A percentile compares a stretch with the other conserved stretches of the same genome.
phyloP scores from a whole-genome alignment of 257 asterid species.

The Solanum peruvianum region DNA sequence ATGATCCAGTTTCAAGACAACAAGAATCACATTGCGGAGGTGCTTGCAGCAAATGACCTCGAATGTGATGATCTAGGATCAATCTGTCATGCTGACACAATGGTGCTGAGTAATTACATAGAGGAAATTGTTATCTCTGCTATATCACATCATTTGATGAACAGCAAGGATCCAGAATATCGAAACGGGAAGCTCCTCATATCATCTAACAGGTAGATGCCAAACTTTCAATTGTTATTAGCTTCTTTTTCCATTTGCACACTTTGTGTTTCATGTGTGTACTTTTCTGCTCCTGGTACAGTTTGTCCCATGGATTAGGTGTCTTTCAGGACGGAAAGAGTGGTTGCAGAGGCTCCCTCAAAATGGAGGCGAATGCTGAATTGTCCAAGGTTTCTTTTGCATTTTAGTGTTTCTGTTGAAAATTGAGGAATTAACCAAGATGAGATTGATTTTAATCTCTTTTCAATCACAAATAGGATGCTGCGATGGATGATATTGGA shows the following conservation, averaged over 20 bases:
- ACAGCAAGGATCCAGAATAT: slow-evolving; percentile 66
- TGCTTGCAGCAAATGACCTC: slow-evolving; percentile 87
- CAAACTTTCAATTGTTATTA: background rate
- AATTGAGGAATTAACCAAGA: background rate
- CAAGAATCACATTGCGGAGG: slow-evolving; percentile 82
- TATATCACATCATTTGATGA: slow-evolving; percentile 67
- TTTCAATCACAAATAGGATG: slow-evolving; percentile 23
- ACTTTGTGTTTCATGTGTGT: background rate
- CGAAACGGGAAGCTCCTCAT: slow-evolving; percentile 92
- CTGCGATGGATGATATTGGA: slow-evolving; percentile 22
- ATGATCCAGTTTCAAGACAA: slow-evolving; percentile 73
- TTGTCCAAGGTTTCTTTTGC: slow-evolving; percentile 48
- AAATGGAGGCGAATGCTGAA: slow-evolving; percentile 67
- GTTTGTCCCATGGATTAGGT: slow-evolving; percentile 86
- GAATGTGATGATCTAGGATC: slow-evolving; percentile 87
- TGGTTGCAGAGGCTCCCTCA: slow-evolving; percentile 52
- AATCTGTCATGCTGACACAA: slow-evolving; percentile 61
- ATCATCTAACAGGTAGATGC: slow-evolving; percentile 67
- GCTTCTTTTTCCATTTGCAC: background rate
- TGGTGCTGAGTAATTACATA: slow-evolving; percentile 49
- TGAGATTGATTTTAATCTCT: background rate
- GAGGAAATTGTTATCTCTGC: slow-evolving; percentile 93
- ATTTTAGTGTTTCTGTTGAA: background rate
- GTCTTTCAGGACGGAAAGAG: slow-evolving; percentile 73
- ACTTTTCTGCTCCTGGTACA: slow-evolving; percentile 15